Conservation (phyloP, 345 rosid genomes). For the Hibiscus syriacus region DNA sequence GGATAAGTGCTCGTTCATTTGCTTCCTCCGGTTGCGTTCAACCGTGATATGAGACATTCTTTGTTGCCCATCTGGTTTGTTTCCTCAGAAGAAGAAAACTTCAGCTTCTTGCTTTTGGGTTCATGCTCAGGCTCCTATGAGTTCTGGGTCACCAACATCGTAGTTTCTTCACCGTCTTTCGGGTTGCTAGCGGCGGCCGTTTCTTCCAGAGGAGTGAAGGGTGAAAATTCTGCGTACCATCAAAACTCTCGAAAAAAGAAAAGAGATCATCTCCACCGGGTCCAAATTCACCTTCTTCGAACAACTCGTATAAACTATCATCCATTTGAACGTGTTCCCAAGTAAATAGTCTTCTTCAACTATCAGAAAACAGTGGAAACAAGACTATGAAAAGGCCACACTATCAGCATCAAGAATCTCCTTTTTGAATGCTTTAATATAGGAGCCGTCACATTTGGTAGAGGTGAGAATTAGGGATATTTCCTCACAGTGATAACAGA, state of each 20-base stretch:
- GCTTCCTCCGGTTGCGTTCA: no score
- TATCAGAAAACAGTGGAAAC: not conserved
- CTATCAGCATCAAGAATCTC: no score
- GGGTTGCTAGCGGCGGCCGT: not conserved
- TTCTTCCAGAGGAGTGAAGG: conserved; percentile 29
- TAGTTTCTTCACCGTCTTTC: conserved; percentile 13
- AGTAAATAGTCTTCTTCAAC: not conserved
- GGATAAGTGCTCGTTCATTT: no score
- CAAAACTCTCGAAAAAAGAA: conserved; percentile 66
- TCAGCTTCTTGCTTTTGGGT: conserved; percentile 37
- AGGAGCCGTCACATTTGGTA: no score
- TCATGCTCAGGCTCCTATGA: conserved; percentile 31
- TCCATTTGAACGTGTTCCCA: conserved; percentile 21
- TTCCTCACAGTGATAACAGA: not conserved
- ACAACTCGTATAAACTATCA: conserved; percentile 31
- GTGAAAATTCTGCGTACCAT: conserved; percentile 47
- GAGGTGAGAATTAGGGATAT: not conserved
- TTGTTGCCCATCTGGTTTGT: conserved; percentile 55
- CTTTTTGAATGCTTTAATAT: not conserved
- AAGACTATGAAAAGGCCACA: conserved; percentile 28
- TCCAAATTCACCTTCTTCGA: conserved; percentile 43
- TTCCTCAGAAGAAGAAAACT: conserved; percentile 21
- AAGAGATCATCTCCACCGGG: conserved; percentile 46
- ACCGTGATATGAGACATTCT: no score
- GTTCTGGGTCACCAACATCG: conserved; percentile 21